Conservation (phyloP, 2,329 filamentous ascomycete species). For the Paradendryphiella salina region DNA sequence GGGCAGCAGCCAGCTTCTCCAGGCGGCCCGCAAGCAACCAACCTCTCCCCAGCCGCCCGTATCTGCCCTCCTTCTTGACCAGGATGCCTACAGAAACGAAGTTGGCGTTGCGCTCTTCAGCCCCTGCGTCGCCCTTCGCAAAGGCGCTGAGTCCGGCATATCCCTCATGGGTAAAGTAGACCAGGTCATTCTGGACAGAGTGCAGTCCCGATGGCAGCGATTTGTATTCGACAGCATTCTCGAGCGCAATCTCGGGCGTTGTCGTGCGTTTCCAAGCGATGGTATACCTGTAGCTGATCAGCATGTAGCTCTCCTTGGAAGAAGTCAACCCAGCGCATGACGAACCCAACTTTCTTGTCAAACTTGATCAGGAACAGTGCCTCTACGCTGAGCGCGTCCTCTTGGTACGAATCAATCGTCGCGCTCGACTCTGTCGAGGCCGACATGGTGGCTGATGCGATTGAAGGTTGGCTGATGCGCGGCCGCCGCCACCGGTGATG, state of each 20-base stretch:
- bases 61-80: slow-evolving; percentile 71
- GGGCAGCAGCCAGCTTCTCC: slow-evolving; percentile 67
- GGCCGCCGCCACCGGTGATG: slow-evolving; percentile 3
- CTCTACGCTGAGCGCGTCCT: slow-evolving; percentile 50
- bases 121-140: slow-evolving; percentile 77
- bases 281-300: slow-evolving; percentile 62
- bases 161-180: slow-evolving; percentile 86
- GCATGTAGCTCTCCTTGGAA: slow-evolving; percentile 3
- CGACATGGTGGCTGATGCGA: slow-evolving; percentile 13
- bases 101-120: slow-evolving; percentile 79
- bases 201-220: slow-evolving; percentile 92
- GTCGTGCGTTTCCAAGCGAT: slow-evolving; percentile 82
- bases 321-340: slow-evolving; percentile 15
- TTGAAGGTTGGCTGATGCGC: slow-evolving; percentile 2
- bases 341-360: slow-evolving; percentile 85
- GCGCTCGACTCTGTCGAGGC: slow-evolving; percentile 33
- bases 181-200: slow-evolving; percentile 80
- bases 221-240: slow-evolving; percentile 93
- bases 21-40: slow-evolving; percentile 84
- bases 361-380: slow-evolving; percentile 89
- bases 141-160: slow-evolving; percentile 92
- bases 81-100: slow-evolving; percentile 92
- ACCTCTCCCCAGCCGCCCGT: slow-evolving; percentile 80
- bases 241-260: slow-evolving; percentile 69
- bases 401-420: slow-evolving; percentile 26